Percentiles rank a stretch among this genome's conserved stretches.
Conservation (phyloP, 192 early-diverging fungal genomes). For the Glomus cerebriforme region DNA sequence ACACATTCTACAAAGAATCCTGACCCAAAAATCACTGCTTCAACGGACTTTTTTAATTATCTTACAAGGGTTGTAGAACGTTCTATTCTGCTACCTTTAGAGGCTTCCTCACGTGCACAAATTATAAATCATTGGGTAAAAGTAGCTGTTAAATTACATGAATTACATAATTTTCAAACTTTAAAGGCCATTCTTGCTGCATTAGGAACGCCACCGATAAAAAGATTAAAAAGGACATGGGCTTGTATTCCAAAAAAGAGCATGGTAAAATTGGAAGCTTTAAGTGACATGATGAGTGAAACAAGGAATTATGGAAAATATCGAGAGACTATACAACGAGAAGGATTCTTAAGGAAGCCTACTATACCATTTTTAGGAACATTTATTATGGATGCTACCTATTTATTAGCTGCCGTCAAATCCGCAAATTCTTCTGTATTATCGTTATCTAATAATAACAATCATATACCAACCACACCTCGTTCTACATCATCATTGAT, state of each 20-base stretch:
- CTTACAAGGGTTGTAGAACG: conserved; percentile 73
- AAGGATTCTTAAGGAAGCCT: conserved; percentile 49
- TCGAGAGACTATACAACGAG: conserved; percentile 55
- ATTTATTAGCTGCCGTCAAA: conserved; percentile 65
- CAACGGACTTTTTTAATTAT: conserved; percentile 82
- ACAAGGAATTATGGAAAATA: conserved; percentile 73
- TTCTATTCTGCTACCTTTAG: conserved; percentile 63
- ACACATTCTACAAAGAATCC: conserved; percentile 64
- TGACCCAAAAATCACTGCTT: conserved; percentile 59
- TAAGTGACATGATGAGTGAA: conserved; percentile 66
- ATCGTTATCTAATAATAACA: conserved; percentile 19
- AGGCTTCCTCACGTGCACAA: conserved; percentile 59
- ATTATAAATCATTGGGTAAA: conserved; percentile 73
- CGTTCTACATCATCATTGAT: conserved; percentile 17
- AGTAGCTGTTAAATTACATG: conserved; percentile 57
- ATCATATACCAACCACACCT: neutral
- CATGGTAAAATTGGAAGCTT: conserved; percentile 52
- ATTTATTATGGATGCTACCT: conserved; percentile 78
- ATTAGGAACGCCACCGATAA: conserved; percentile 68
- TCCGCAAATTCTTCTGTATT: conserved; percentile 31
- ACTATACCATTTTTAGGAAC: conserved; percentile 75
- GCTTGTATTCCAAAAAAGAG: conserved; percentile 66
- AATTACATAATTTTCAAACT: conserved; percentile 69
- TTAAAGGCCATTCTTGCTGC: conserved; percentile 71
- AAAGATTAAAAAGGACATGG: conserved; percentile 74